Evolutionary conservation across 2,329 filamentous ascomycete species (phyloP).

Genomic region (Xylariaceae sp.): DNA sequence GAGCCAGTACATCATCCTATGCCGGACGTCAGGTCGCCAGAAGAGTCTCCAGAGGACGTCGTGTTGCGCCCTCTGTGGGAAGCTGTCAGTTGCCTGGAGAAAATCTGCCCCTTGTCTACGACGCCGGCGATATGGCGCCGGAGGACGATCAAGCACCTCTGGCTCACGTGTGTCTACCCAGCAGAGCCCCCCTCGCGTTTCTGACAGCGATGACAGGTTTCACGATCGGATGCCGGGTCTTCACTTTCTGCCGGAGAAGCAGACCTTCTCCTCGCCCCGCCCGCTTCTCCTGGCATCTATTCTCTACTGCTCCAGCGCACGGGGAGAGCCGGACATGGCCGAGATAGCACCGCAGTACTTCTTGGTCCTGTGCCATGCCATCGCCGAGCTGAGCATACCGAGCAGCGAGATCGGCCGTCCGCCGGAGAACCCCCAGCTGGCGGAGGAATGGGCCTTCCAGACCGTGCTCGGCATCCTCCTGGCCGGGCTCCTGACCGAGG

Average conservation of each 20-base stretch:
- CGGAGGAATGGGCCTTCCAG: slow-evolving; percentile 34
- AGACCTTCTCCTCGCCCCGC: slow-evolving; percentile 33
- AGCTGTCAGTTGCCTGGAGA: slow-evolving; percentile 22
- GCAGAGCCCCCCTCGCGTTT: neutral
- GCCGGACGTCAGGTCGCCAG: neutral
- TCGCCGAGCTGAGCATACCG: slow-evolving; percentile 32
- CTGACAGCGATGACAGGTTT: slow-evolving; percentile 23
- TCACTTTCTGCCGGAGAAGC: slow-evolving; percentile 35
- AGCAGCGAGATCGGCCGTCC: slow-evolving; percentile 19
- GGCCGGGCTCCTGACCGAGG: slow-evolving; percentile 33
- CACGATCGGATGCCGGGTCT: slow-evolving; percentile 36
- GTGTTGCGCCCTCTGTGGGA: slow-evolving; percentile 18
- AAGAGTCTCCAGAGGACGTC: slow-evolving; percentile 3
- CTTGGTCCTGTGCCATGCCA: slow-evolving; percentile 29
- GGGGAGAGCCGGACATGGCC: slow-evolving; percentile 25
- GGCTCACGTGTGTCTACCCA: slow-evolving; percentile 21
- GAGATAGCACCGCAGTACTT: slow-evolving; percentile 31
- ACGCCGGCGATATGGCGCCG: slow-evolving; percentile 25
- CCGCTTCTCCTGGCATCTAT: slow-evolving; percentile 36
- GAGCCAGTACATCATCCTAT: neutral
- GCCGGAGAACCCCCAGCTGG: slow-evolving; percentile 13
- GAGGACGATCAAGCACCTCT: slow-evolving; percentile 25
- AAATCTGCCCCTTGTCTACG: slow-evolving; percentile 16
- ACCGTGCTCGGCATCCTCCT: slow-evolving; percentile 34
- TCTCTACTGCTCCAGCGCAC: slow-evolving; percentile 33